phyloP scores from a whole-genome alignment of 2,329 filamentous ascomycete genomes.

The Pyrenochaeta sp. region DNA sequence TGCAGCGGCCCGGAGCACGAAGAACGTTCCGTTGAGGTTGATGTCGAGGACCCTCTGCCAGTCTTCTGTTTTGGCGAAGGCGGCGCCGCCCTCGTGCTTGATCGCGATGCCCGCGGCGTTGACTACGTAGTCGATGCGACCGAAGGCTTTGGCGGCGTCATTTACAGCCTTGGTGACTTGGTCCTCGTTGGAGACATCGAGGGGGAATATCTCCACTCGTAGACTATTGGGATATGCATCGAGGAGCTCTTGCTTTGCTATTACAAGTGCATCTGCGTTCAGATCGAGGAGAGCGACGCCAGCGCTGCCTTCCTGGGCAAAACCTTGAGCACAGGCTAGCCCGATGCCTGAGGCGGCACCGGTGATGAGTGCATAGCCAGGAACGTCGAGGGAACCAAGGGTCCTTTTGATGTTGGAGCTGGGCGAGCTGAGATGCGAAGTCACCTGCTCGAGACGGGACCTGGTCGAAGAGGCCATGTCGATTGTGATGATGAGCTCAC shows the following conservation, averaged over 20 bases:
- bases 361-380: slow-evolving; percentile 29
- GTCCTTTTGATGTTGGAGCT: too few species aligned
- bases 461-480: too few species aligned
- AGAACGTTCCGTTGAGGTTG: slow-evolving; percentile 55
- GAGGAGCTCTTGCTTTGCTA: too few species aligned
- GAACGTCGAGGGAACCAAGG: too few species aligned
- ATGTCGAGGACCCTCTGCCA: slow-evolving; percentile 53
- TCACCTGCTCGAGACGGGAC: too few species aligned
- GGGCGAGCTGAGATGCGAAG: too few species aligned
- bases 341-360: slow-evolving; percentile 30
- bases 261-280: slow-evolving; percentile 20
- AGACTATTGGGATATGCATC: too few species aligned
- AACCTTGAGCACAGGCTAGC: slow-evolving; percentile 24
- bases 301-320: slow-evolving; percentile 24
- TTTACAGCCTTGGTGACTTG: slow-evolving; percentile 34
- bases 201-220: slow-evolving; percentile 5
- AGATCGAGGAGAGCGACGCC: slow-evolving; percentile 28
- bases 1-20: slow-evolving; percentile 50
- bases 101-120: slow-evolving; percentile 53
- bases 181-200: slow-evolving; percentile 45
- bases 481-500: too few species aligned
- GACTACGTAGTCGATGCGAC: slow-evolving; percentile 52
- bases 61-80: slow-evolving; percentile 45
- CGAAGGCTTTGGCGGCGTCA: slow-evolving; percentile 38
- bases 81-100: slow-evolving; percentile 49